Conservation (phyloP, 192 early-diverging fungal genomes). For the Umbelopsis sp. region DNA sequence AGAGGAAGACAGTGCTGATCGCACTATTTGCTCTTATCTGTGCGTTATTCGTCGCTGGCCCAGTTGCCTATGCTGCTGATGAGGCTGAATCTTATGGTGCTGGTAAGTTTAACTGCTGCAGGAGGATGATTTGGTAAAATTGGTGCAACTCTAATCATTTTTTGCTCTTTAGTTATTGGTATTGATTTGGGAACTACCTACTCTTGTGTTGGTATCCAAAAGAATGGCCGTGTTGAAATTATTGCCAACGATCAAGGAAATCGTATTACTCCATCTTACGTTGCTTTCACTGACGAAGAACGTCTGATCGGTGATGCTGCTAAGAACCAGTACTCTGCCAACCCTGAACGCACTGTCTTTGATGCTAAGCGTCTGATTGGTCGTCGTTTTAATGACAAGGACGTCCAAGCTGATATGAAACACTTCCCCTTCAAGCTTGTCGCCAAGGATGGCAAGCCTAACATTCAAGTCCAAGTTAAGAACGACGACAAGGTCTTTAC, state of each 20-base stretch:
- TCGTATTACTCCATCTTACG: conserved; percentile 93
- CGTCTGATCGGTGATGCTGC: conserved; percentile 91
- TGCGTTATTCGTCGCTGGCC: conserved; percentile 19
- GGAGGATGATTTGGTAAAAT: background rate
- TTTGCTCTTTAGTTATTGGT: conserved; percentile 38
- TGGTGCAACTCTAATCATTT: background rate
- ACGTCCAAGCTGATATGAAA: conserved; percentile 90
- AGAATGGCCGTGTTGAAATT: conserved; percentile 66
- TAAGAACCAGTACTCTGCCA: conserved; percentile 89
- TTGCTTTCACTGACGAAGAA: conserved; percentile 89
- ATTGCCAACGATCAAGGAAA: conserved; percentile 93
- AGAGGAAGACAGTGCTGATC: conserved; percentile 30
- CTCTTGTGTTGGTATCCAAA: conserved; percentile 44
- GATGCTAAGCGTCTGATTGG: conserved; percentile 93
- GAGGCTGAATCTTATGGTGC: conserved; percentile 31
- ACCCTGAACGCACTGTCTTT: conserved; percentile 89
- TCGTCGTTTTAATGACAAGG: conserved; percentile 80
- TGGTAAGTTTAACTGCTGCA: conserved; percentile 22
- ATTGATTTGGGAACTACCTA: conserved; percentile 56
- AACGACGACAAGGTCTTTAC: conserved; percentile 78
- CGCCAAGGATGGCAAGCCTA: conserved; percentile 75
- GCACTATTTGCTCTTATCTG: conserved; percentile 31
- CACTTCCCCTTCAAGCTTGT: conserved; percentile 88
- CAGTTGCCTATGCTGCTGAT: conserved; percentile 22
- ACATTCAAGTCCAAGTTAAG: conserved; percentile 80